Evolutionary conservation across 768 basidiomycete genomes (phyloP), one percentile per base, ranked within the genome.

Genomic region (Baorangia bicolor): DNA sequence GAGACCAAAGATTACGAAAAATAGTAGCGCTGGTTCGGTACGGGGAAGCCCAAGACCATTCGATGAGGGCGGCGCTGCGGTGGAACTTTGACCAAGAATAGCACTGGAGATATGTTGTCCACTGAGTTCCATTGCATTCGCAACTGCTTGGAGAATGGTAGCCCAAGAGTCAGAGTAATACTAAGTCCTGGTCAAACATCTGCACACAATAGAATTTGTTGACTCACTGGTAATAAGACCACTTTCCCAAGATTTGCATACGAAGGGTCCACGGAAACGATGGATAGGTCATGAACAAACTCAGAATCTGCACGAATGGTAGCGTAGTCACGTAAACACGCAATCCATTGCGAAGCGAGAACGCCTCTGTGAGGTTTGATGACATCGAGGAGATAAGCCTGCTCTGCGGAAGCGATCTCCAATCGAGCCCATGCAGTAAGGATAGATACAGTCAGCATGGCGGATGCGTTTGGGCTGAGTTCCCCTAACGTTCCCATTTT

Each of bases 401-500:
- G 92, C 31, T 83, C 78, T 1, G 78, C 69, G 50, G 88, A 87
- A 3, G 95, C 86, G 4, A 93, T 81, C 65, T 93, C 84, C 16
- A 99, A 77, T 67, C 96, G 88, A 8, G 95, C 95, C 96, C 96
- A 99, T 1, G 95, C 96, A 2, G 94, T 90, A 35, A 98, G 75
- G 1, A 92, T 90, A 2, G 95, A 94, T 25, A 98, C 90, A 50
- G 93, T 83, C 46, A 99, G 74, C 92, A 97, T 96, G 37, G 94
- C 88, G 0, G 94, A 91, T 4, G 95, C 96, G 64, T 98, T 98
- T 5, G 95, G 91, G 56, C 93, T 92, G 12, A 95, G 77, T 65
- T 96, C 87, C 18, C 84, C 85, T 0, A 91, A 84, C 57, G 93
- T 92, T 2, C 96, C 96, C 20, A 97, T 79, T 8, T 90, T 87